Conservation (phyloP, 2,329 filamentous ascomycete genomes). For the Endoconidiophora polonica region DNA sequence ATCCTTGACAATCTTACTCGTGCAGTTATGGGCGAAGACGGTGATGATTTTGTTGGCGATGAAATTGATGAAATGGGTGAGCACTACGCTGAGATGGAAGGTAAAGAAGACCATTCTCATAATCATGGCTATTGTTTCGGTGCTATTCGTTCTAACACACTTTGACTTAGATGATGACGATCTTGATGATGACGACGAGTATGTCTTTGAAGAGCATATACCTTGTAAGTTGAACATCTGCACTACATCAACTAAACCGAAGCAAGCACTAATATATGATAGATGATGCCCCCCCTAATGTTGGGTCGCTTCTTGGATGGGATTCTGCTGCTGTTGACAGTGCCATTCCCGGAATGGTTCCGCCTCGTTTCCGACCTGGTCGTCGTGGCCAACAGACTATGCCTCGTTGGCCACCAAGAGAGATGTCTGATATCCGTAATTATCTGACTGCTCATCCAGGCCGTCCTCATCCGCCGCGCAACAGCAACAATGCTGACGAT, state of each 20-base stretch:
- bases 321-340: conserved; percentile 22
- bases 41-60: conserved; percentile 37
- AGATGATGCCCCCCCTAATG: conserved; percentile 25
- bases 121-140: no score
- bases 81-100: conserved; percentile 27
- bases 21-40: conserved; percentile 29
- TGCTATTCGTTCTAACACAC: no score
- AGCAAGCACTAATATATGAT: conserved; percentile 7
- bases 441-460: background rate
- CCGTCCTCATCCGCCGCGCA: background rate
- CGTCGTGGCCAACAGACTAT: background rate
- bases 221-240: conserved; percentile 28
- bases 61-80: conserved; percentile 35
- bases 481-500: conserved; percentile 45
- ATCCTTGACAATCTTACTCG: conserved; percentile 38
- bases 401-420: conserved; percentile 7
- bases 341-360: conserved; percentile 17
- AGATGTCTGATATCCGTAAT: conserved; percentile 2
- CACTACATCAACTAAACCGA: background rate
- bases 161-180: background rate
- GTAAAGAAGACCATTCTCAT: background rate
- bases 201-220: conserved; percentile 43
- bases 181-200: conserved; percentile 46
- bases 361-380: conserved; percentile 25
- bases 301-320: conserved; percentile 37